Conservation (phyloP, 805 yeast species). For the Saturnispora serradocipensis region DNA sequence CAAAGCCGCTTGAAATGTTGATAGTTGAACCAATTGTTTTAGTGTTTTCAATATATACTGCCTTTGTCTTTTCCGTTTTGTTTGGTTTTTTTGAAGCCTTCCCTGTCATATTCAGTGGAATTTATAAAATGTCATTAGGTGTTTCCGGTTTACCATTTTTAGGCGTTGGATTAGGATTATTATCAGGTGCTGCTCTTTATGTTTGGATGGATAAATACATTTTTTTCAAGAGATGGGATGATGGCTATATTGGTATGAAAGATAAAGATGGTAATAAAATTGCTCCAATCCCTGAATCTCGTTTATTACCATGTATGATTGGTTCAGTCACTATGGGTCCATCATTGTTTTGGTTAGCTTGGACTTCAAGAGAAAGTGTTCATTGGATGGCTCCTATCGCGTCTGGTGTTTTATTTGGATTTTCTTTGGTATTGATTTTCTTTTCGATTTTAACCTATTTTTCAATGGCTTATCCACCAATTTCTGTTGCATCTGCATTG, state of each 20-base stretch:
- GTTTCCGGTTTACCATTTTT: slow-evolving; percentile 61
- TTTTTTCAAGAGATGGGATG: slow-evolving; percentile 49
- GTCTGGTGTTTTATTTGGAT: slow-evolving; percentile 74
- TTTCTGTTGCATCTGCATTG: slow-evolving; percentile 73
- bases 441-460: slow-evolving; percentile 62
- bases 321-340: slow-evolving; percentile 63
- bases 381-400: slow-evolving; percentile 74
- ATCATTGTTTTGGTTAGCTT: slow-evolving; percentile 71
- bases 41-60: slow-evolving; percentile 58
- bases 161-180: slow-evolving; percentile 61
- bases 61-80: slow-evolving; percentile 67
- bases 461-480: slow-evolving; percentile 63
- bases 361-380: slow-evolving; percentile 55
- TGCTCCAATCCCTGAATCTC: slow-evolving; percentile 53
- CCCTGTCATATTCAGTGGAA: slow-evolving; percentile 64
- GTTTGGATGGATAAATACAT: slow-evolving; percentile 38
- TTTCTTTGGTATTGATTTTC: slow-evolving; percentile 63
- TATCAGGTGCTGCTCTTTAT: slow-evolving; percentile 45
- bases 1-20: slow-evolving; percentile 62
- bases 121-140: slow-evolving; percentile 50
- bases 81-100: slow-evolving; percentile 75
- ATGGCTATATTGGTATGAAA: slow-evolving; percentile 49
- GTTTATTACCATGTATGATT: slow-evolving; percentile 51
- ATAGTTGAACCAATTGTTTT: slow-evolving; percentile 66
- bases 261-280: slow-evolving; percentile 47